phyloP scores from a whole-genome alignment of 192 early-diverging fungal species.

The Entomortierella beljakovae region DNA sequence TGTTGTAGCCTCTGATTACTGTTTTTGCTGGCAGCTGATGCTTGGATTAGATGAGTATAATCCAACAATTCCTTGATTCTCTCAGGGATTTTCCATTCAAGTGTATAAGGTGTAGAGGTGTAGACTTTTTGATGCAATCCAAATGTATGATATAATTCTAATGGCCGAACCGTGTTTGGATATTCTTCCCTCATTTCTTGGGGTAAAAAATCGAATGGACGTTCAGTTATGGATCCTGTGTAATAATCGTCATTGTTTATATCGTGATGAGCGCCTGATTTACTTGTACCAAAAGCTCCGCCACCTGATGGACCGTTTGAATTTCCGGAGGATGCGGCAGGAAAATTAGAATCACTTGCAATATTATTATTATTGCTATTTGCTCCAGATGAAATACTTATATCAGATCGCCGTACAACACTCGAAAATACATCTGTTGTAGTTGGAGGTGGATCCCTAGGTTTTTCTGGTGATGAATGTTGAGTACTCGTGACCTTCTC shows the following conservation, averaged over 20 bases:
- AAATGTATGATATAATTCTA: constrained; percentile 42
- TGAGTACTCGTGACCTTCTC: constrained; percentile 6
- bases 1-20: neutral
- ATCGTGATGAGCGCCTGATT: constrained; percentile 18
- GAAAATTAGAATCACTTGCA: no score
- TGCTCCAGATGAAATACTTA: constrained; percentile 18
- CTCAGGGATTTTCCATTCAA: constrained; percentile 44
- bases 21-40: constrained; percentile 7
- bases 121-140: constrained; percentile 54
- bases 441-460: neutral
- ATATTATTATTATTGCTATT: neutral
- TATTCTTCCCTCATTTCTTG: constrained; percentile 46
- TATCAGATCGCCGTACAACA: constrained; percentile 34
- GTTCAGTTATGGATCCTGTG: constrained; percentile 1
- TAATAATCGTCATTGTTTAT: constrained; percentile 40
- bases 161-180: constrained; percentile 26
- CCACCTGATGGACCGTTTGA: neutral
- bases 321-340: neutral
- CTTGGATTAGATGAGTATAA: constrained; percentile 15
- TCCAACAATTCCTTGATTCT: constrained; percentile 31
- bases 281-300: neutral
- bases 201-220: constrained; percentile 27
- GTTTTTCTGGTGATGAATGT: neutral
- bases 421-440: constrained; percentile 11
- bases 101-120: constrained; percentile 37